Base-by-base conservation (phyloP, 2,329 filamentous ascomycete genomes). In the Setomelanomma holmii region DNA sequence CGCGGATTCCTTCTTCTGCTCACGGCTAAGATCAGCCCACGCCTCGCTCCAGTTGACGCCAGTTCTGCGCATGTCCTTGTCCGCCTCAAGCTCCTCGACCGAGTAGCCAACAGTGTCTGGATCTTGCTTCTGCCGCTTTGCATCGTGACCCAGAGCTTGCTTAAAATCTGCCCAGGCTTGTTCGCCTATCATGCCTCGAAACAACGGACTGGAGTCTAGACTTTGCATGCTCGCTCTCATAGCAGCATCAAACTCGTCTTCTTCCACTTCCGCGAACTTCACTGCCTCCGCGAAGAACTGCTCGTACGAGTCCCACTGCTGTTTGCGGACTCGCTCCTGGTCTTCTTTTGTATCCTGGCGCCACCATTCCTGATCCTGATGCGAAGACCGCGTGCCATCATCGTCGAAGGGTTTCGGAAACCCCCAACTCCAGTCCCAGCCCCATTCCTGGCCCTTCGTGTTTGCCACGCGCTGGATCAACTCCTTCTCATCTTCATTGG, bases 11-110 rank as follows among this genome's bases (percentile, higher is more conserved):
- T 62, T 56, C 19, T 58, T 50, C 35, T 66, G 54, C 4, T 82
- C 72, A 41, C 77, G 77, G 14, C 86, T 58, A 8, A 87, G 75
- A 59, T 87, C 84, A 60, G 86, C 83, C 58, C 85, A 86, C 0
- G 84, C 84, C 44, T 81, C 79, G 14, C 81, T 77, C 83, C 84
- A 86, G 24, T 76, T 75, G 41, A 73, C 58, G 57, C 75, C 69
- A 50, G 73, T 49, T 39, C 68, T 55, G 67, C 73, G 22, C 61
- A 76, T 42, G 54, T 68, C 33, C 35, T 72, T 66, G 53, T 82
- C 73, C n/a, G 75, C 69, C 59, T 85, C 83, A 1, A 86, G 69
- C 16, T 77, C 70, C n/a, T 82, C 64, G 0, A 83, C 84, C 1
- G 84, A 86, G 66, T 86, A 86, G 59, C 40, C 19, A 30, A 14